Evolutionary conservation across 78 protist genomes (phyloP), one percentile per base, ranked within the genome.

Genomic region (Cavenderia fasciculata): DNA sequence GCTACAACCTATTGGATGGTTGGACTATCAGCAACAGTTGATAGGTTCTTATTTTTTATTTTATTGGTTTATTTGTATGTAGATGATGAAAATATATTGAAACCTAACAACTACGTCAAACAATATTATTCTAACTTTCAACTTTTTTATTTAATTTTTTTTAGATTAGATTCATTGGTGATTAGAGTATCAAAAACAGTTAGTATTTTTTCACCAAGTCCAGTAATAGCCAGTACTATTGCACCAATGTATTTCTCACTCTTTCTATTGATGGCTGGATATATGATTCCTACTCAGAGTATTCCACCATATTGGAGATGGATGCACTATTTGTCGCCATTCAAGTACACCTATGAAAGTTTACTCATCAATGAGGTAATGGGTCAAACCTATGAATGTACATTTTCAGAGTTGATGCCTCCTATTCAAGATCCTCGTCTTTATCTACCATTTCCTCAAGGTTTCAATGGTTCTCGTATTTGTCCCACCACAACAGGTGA

Each of bases 241-340:
- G 77, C 90, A 4, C 90, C 90, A 33, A n/a, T 69, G 1, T 82
- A 52, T 33, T 69, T 82, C 25, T 66, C 73, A 44, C n/a, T 82
- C 36, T 54, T 65, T 11, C 59, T 82, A 2, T 54, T 82, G 12
- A 56, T 82, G 72, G 76, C 93, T 14, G 93, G 93, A 10, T 87
- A 77, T 49, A 54, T 87, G 43, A 70, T 87, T 40, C 77, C 85
- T 0, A 44, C 23, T 2, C 36, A 38, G 18, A n/a, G 62, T 12
- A 87, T 85, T 31, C 86, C 76, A n/a, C 0, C 16, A 3, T 66
- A 68, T 33, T 90, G 63, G 74, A 56, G 34, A 33, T 77, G 88
- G 89, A 29, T 77, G 52, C 78, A 90, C 40, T 90, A 84, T 38
- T 33, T 68, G 5, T 90, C 94, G 16, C 87, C 87, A 59, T 74